Evolutionary conservation across 345 rosid genomes (phyloP).

Genomic region (Pistacia integerrima): DNA sequence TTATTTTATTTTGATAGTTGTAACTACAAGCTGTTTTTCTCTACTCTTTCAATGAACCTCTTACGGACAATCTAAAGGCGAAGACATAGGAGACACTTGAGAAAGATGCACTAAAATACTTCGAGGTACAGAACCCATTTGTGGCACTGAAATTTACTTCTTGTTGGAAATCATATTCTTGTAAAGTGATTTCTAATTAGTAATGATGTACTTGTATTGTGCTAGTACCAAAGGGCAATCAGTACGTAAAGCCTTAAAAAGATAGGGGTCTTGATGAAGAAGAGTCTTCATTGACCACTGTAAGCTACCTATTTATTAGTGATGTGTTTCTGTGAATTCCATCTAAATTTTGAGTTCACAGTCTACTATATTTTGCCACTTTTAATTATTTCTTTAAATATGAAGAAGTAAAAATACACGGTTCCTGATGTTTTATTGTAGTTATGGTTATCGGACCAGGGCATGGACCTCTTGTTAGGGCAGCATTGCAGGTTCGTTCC

Average conservation of each 20-base stretch:
- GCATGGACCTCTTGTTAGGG: slow-evolving; percentile 98
- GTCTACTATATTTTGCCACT: background rate
- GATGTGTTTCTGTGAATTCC: background rate
- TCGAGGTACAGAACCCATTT: slow-evolving; percentile 57
- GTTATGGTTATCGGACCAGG: slow-evolving; percentile 99
- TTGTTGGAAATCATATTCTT: background rate
- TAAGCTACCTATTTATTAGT: slow-evolving; percentile 35
- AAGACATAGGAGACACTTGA: slow-evolving; percentile 98
- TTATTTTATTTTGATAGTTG: background rate
- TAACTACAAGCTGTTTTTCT: slow-evolving; percentile 11
- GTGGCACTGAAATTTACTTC: background rate
- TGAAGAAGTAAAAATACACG: too few relatives aligned
- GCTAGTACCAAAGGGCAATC: slow-evolving; percentile 89
- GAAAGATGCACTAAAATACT: slow-evolving; percentile 83
- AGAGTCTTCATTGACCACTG: slow-evolving; percentile 59
- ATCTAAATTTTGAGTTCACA: background rate
- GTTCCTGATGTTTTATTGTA: slow-evolving; percentile 23
- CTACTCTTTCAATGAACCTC: slow-evolving; percentile 57
- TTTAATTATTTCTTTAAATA: background rate
- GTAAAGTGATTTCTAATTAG: slow-evolving; percentile 1
- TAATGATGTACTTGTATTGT: slow-evolving; percentile 32
- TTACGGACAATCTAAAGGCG: slow-evolving; percentile 98
- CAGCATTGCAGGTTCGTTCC: slow-evolving; percentile 79
- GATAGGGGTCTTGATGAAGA: slow-evolving; percentile 80
- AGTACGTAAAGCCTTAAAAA: slow-evolving; percentile 62